Evolutionary conservation across 129 eudicot species (phyloP).

Genomic region (Centella asiatica): DNA sequence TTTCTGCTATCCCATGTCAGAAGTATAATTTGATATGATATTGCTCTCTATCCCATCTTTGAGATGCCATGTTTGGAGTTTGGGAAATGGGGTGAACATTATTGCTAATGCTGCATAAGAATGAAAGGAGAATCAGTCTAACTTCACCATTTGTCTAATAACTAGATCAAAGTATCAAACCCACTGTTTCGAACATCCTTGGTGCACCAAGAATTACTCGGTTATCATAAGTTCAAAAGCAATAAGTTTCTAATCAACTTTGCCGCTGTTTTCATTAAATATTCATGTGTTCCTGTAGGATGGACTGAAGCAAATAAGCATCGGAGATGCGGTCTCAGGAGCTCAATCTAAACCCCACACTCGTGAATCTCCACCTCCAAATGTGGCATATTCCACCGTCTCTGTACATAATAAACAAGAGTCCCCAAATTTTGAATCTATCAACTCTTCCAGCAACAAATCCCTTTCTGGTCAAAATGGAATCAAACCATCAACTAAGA

Average conservation of each 20-base stretch:
- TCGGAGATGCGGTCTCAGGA: constrained; percentile 16
- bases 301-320: constrained; percentile 64
- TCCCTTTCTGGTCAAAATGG: constrained; percentile 15
- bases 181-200: background rate
- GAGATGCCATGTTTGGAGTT: too few relatives aligned
- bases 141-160: too few relatives aligned
- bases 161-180: too few relatives aligned
- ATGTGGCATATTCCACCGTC: constrained; percentile 15
- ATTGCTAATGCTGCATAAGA: too few relatives aligned
- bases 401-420: constrained; percentile 21
- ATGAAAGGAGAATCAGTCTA: too few relatives aligned
- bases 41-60: too few relatives aligned
- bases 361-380: constrained; percentile 23
- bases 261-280: constrained; percentile 4
- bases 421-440: constrained; percentile 22
- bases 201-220: background rate
- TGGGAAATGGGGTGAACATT: too few relatives aligned
- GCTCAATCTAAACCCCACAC: constrained; percentile 16
- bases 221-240: background rate
- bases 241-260: background rate
- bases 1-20: too few relatives aligned
- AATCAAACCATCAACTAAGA: constrained; percentile 20
- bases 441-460: constrained; percentile 14
- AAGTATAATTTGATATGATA: too few relatives aligned
- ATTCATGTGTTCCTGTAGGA: constrained; percentile 38